Evolutionary conservation across 2,329 filamentous ascomycete species (phyloP).

Genomic region (Phyllosticta paracitricarpa): DNA sequence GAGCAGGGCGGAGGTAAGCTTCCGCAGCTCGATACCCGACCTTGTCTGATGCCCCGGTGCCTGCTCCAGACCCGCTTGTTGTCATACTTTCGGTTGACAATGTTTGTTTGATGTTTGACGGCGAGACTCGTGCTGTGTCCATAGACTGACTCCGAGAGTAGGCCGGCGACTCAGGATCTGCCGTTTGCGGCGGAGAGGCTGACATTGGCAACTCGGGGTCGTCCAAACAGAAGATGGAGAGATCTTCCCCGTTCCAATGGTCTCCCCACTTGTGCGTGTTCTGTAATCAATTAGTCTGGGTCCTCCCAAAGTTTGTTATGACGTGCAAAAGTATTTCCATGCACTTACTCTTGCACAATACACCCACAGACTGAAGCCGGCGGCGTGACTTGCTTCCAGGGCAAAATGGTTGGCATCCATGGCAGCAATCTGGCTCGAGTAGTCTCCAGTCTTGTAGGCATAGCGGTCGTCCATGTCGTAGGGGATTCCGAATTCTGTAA

Average conservation of each 20-base stretch:
- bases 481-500: slow-evolving; percentile 94
- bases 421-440: slow-evolving; percentile 80
- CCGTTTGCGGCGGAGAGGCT: not conserved
- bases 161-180: slow-evolving; percentile 38
- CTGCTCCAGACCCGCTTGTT: slow-evolving; percentile 15
- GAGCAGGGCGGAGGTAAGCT: slow-evolving; percentile 80
- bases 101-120: slow-evolving; percentile 63
- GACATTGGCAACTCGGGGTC: slow-evolving; percentile 53
- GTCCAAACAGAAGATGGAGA: slow-evolving; percentile 81
- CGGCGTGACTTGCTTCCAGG: slow-evolving; percentile 70
- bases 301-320: slow-evolving; percentile 4
- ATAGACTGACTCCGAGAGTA: slow-evolving; percentile 44
- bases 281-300: slow-evolving; percentile 26
- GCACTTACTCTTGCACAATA: slow-evolving; percentile 60
- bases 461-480: slow-evolving; percentile 98
- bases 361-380: slow-evolving; percentile 83
- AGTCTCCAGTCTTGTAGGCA: slow-evolving; percentile 92
- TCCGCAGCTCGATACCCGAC: slow-evolving; percentile 83
- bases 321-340: not conserved
- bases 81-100: slow-evolving; percentile 49
- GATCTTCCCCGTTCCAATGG: slow-evolving; percentile 93
- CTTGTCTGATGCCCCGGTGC: slow-evolving; percentile 22
- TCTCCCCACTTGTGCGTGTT: slow-evolving; percentile 88
- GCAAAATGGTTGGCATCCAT: slow-evolving; percentile 96
- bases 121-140: slow-evolving; percentile 50